Conservation (phyloP, 2,329 filamentous ascomycete genomes). For the Fusarium sp. region DNA sequence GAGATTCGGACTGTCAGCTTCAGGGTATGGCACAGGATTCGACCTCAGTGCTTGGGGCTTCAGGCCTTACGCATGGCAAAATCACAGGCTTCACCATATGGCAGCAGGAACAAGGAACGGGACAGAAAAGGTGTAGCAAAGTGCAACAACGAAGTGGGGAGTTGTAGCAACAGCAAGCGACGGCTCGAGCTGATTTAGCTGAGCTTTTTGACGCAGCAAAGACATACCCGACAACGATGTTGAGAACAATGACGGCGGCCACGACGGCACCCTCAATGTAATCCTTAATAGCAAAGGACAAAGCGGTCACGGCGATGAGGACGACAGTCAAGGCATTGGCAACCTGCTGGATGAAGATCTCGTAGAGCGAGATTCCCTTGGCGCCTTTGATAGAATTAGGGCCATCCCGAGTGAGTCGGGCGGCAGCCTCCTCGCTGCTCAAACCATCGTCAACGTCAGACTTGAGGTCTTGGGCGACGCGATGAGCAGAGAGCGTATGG, state of each 20-base stretch:
- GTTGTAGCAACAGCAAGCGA: constrained; percentile 29
- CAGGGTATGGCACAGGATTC: constrained; percentile 46
- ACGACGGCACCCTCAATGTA: constrained; percentile 73
- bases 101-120: constrained; percentile 34
- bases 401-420: constrained; percentile 74
- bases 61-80: constrained; percentile 42
- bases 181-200: constrained; percentile 38
- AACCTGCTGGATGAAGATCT: constrained; percentile 80
- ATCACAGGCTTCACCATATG: constrained; percentile 48
- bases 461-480: constrained; percentile 53
- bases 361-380: constrained; percentile 77
- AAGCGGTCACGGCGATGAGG: constrained; percentile 79
- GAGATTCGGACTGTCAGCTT: constrained; percentile 43
- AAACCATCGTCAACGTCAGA: constrained; percentile 69
- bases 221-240: constrained; percentile 73
- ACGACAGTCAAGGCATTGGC: constrained; percentile 82
- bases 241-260: constrained; percentile 72
- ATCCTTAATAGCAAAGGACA: constrained; percentile 73
- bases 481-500: constrained; percentile 53
- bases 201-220: constrained; percentile 38
- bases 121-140: constrained; percentile 35
- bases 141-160: constrained; percentile 33
- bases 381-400: constrained; percentile 78
- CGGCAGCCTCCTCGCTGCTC: constrained; percentile 69
- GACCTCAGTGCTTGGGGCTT: constrained; percentile 46